Base-by-base conservation (phyloP, 345 rosid genomes). In the Sisymbrium altissimum region DNA sequence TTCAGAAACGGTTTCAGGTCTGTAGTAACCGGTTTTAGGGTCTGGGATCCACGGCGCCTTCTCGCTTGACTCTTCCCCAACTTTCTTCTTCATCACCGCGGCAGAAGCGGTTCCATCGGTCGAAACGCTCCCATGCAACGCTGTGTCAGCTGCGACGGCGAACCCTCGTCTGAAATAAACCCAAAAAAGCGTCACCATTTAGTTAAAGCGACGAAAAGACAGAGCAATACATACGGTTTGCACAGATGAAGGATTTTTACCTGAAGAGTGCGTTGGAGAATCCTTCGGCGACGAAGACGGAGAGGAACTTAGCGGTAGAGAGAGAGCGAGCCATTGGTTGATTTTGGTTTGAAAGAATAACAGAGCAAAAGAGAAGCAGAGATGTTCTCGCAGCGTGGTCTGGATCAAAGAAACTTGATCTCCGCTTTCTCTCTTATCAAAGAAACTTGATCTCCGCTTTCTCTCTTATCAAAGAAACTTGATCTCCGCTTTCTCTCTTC, bases 1-100 rank as follows among this genome's bases (percentile, higher is more conserved):
- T 14, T 85, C 72, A 19, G 83, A 73, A 38, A 66, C 80, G 70
- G 83, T 85, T 63, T 84, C 93, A 1, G 97, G 96, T 60, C 96
- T 81, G 88, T 87, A 92, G 73, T 73, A 83, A 6, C 98, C 94
- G 71, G 98, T 92, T 21, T 83, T 83, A 9, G 96, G 96, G 62
- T 92, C 96, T 3, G 98, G 98, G 11, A 84, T 81, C 96, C 96
- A 92, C 14, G 91, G 58, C 8, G 83, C 89, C 74, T 82, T 82
- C 79, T 85, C 78, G 53, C 70, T 71, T 12, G 84, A 38, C 70
- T 78, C 91, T 74, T 79, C 85, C 68, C 52, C 84, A 10, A 83
- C 45, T 58, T 80, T 88, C 82, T 84, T 87, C 68, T 74, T 73
- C 72, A 78, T 33, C 58, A 25, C 48, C 5, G 72, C 17, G 1